A percentile compares a stretch with the other conserved stretches of the same genome.
Conservation (phyloP, 768 basidiomycete genomes). For the Podaxis sp. region DNA sequence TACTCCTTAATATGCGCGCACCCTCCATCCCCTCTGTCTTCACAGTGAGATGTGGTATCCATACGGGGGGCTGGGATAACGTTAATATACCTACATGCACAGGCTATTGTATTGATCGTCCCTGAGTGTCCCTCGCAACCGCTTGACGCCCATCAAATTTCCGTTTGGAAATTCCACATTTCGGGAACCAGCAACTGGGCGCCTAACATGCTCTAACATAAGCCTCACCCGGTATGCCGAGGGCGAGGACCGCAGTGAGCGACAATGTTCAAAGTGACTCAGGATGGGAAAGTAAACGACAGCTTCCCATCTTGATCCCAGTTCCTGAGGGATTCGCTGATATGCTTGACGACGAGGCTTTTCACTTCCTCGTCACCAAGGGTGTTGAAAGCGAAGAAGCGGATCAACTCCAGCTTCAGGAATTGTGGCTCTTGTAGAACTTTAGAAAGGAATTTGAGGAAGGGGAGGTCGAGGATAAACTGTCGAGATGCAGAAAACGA, state of each 20-base stretch:
- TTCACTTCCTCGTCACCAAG: slow-evolving; percentile 21
- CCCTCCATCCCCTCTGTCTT: not conserved
- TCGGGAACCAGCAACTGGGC: not conserved
- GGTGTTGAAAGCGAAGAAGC: slow-evolving; percentile 27
- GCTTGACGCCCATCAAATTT: slow-evolving; percentile 3
- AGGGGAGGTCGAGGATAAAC: slow-evolving; percentile 30
- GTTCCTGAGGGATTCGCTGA: not conserved
- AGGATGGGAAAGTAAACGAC: not conserved
- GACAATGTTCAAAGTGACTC: not conserved
- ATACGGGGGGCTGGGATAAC: not conserved
- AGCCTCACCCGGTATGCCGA: not conserved
- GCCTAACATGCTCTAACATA: not conserved
- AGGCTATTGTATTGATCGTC: slow-evolving; percentile 7
- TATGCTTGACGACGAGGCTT: slow-evolving; percentile 16
- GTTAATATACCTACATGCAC: not conserved
- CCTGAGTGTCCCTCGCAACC: slow-evolving; percentile 14
- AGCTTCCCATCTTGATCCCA: slow-evolving; percentile 4
- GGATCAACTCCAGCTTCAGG: slow-evolving; percentile 22
- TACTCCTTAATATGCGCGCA: no score
- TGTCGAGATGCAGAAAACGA: slow-evolving; percentile 30
- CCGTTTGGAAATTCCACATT: slow-evolving; percentile 5
- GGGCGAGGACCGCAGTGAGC: not conserved
- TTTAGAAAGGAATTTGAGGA: slow-evolving; percentile 23
- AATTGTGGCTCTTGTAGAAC: slow-evolving; percentile 24
- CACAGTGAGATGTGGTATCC: not conserved